Percentiles rank a stretch among this genome's conserved stretches.
These are phyloP conservation scores for Vaccinium macrocarpon DNA, from an alignment of 148 eudicot genomes.

Conservation along the genomic window DNA sequence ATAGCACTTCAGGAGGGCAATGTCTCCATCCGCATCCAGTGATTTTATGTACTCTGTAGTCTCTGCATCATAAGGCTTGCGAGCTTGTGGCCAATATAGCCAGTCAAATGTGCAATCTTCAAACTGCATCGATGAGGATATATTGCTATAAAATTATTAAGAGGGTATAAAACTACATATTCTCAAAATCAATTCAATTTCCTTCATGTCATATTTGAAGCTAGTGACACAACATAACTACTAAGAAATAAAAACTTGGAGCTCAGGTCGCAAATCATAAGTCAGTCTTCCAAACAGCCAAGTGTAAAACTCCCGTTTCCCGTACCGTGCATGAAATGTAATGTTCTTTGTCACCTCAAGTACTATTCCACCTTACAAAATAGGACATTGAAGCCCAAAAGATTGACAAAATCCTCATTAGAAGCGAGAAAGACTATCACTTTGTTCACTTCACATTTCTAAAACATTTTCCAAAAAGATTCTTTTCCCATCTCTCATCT, in stretches of 20 bases:
- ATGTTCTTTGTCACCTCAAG: not conserved
- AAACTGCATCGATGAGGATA: slow-evolving; percentile 38
- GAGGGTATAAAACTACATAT: not conserved
- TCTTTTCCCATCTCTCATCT: no score
- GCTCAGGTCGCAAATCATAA: not conserved
- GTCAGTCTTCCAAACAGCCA: not conserved
- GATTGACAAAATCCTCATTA: not conserved
- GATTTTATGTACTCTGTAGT: slow-evolving; percentile 60
- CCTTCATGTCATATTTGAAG: not conserved
- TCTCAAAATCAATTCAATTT: not conserved
- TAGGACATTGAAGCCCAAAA: not conserved
- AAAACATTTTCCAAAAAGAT: no score
- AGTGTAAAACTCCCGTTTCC: not conserved
- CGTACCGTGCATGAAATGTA: not conserved
- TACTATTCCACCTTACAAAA: not conserved
- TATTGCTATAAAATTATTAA: not conserved
- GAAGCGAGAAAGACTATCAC: not conserved
- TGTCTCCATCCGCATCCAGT: slow-evolving; percentile 71
- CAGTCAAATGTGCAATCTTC: slow-evolving; percentile 88
- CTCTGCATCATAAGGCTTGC: slow-evolving; percentile 48
- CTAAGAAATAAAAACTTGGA: not conserved
- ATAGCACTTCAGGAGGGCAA: slow-evolving; percentile 56
- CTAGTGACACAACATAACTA: not conserved
- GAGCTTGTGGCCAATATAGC: slow-evolving; percentile 89
- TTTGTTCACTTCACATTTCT: no score